Percentiles rank a stretch among this genome's conserved stretches.
Evolutionary conservation across 805 yeast species (phyloP).

Genomic region (Candida sanyiensis): DNA sequence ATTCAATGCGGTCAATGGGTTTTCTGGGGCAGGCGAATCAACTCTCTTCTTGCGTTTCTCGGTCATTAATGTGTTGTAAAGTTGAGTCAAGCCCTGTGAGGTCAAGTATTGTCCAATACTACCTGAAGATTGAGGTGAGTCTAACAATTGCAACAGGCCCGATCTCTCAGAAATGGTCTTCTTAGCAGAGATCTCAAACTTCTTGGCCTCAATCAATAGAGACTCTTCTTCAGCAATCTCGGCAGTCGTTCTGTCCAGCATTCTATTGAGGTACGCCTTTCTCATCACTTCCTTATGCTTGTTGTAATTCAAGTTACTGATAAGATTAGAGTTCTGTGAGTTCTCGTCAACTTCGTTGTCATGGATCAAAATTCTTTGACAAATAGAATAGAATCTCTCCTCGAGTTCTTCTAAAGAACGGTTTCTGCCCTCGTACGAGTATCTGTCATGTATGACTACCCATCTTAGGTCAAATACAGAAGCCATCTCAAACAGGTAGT

Average conservation of each 20-base stretch:
- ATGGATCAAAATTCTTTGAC: constrained; percentile 46
- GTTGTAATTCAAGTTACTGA: constrained; percentile 63
- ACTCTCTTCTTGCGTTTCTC: constrained; percentile 53
- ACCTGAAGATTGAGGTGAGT: constrained; percentile 78
- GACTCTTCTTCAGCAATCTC: constrained; percentile 98
- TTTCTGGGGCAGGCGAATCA: constrained; percentile 35
- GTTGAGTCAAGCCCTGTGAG: constrained; percentile 84
- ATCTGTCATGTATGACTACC: constrained; percentile 61
- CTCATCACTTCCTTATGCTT: constrained; percentile 70
- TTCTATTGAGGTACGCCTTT: constrained; percentile 70
- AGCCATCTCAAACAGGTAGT: constrained; percentile 69
- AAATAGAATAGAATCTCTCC: constrained; percentile 69
- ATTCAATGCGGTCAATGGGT: constrained; percentile 39
- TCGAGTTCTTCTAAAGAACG: constrained; percentile 76
- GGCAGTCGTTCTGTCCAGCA: constrained; percentile 83
- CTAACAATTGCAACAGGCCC: constrained; percentile 68
- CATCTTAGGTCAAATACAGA: constrained; percentile 48
- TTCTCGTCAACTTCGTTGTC: constrained; percentile 36
- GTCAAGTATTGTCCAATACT: constrained; percentile 71
- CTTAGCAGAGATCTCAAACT: constrained; percentile 88
- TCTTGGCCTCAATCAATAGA: constrained; percentile 83
- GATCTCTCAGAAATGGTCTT: constrained; percentile 81
- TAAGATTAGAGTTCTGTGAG: constrained; percentile 45
- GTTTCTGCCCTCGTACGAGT: constrained; percentile 26
- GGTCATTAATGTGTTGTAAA: constrained; percentile 72